These are phyloP conservation scores for Globisporangium heterothallicum DNA, from an alignment of 352 stramenopile species.

Conservation along the genomic window DNA sequence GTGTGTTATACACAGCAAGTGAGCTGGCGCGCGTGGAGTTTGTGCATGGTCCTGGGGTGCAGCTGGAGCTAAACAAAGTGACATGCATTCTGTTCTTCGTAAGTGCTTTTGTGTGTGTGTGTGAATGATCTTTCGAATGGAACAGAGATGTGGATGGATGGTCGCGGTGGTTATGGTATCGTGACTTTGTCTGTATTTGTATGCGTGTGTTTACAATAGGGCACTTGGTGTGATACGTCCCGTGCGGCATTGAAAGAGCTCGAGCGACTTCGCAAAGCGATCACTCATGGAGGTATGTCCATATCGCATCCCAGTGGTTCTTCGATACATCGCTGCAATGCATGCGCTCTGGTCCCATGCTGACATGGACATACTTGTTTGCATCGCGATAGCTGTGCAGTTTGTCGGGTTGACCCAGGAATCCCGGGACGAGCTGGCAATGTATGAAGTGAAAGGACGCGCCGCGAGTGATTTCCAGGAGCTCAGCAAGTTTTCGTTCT, in stretches of 20 bases:
- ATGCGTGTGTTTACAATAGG: conserved; percentile 26
- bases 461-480: conserved; percentile 50
- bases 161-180: too few relatives aligned
- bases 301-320: neutral
- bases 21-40: conserved; percentile 48
- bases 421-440: conserved; percentile 47
- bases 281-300: conserved; percentile 29
- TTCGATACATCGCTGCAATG: too few relatives aligned
- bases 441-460: conserved; percentile 55
- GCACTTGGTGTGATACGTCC: conserved; percentile 57
- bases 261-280: conserved; percentile 26
- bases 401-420: conserved; percentile 71
- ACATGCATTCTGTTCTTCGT: conserved; percentile 80
- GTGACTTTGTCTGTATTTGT: neutral
- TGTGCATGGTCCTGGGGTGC: conserved; percentile 39
- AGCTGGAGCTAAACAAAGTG: conserved; percentile 54
- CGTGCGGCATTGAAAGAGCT: conserved; percentile 45
- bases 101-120: conserved; percentile 15
- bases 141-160: too few relatives aligned
- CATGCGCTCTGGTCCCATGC: too few relatives aligned
- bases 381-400: conserved; percentile 28
- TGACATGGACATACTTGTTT: too few relatives aligned
- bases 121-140: too few relatives aligned
- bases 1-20: conserved; percentile 24
- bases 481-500: conserved; percentile 47